Conservation (phyloP, 805 yeast species). For the Ogataea methanolica region DNA sequence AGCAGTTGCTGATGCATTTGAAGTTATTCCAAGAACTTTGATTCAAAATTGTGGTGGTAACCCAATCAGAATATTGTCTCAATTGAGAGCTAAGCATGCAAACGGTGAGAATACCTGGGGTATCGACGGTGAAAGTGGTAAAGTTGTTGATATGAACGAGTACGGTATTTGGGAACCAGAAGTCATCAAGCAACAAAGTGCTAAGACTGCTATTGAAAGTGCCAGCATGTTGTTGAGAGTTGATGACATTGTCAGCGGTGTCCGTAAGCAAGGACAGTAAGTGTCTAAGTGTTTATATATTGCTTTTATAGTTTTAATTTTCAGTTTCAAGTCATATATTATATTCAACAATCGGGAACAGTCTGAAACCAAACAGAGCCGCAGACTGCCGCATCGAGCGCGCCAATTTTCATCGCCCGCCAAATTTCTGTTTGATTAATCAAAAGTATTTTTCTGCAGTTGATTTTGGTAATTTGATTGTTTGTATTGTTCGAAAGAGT, state of each 20-base stretch:
- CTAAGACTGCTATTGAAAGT: constrained; percentile 97
- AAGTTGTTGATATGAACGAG: constrained; percentile 89
- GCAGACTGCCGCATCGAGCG: no score
- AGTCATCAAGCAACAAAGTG: constrained; percentile 92
- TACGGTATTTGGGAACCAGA: constrained; percentile 99
- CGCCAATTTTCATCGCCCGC: no score
- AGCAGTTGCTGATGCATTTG: constrained; percentile 98
- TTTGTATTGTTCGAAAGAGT: no score
- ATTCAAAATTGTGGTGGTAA: constrained; percentile 98
- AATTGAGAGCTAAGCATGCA: constrained; percentile 94
- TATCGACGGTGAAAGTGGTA: constrained; percentile 92
- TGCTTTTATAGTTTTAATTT: not conserved
- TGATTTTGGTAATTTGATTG: no score
- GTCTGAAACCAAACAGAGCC: no score
- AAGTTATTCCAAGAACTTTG: constrained; percentile 95
- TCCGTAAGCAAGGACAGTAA: constrained; percentile 39
- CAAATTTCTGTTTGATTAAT: no score
- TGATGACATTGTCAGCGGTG: constrained; percentile 97
- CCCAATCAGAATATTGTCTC: constrained; percentile 84
- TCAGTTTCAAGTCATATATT: not conserved
- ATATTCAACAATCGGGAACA: no score
- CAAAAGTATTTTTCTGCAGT: no score
- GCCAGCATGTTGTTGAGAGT: constrained; percentile 93
- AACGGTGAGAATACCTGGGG: constrained; percentile 84
- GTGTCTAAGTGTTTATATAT: not conserved